Evolutionary conservation across 2,329 filamentous ascomycete species (phyloP).

Genomic region (Pseudogymnoascus sp.): DNA sequence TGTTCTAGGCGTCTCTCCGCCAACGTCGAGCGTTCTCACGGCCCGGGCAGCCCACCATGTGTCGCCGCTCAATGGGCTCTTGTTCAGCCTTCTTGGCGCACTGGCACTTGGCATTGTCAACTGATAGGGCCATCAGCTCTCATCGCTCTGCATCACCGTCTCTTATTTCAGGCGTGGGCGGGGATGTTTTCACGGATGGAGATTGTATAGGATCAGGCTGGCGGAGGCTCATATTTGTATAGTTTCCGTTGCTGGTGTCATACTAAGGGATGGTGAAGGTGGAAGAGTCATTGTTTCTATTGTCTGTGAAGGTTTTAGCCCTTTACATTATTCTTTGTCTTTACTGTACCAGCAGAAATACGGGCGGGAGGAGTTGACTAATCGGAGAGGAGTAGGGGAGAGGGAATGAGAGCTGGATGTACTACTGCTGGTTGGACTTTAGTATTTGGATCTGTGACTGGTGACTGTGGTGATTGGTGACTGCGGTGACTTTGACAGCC

Average conservation of each 20-base stretch:
- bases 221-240: slow-evolving; percentile 7
- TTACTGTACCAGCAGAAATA: background rate
- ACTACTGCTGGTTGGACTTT: background rate
- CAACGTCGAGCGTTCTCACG: background rate
- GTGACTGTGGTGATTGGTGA: background rate
- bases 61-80: background rate
- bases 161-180: background rate
- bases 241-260: slow-evolving; percentile 3
- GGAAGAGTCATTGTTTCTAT: background rate
- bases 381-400: background rate
- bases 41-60: background rate
- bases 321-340: slow-evolving; percentile 6
- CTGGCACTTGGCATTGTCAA: background rate
- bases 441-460: background rate
- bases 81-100: background rate
- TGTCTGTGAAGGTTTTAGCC: slow-evolving; percentile 4
- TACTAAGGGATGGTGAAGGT: background rate
- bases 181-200: background rate
- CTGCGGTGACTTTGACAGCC: background rate
- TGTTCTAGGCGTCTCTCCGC: background rate
- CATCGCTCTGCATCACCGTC: slow-evolving; percentile 1
- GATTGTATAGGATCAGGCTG: slow-evolving; percentile 5
- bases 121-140: background rate
- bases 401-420: background rate
- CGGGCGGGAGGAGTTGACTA: background rate